Evolutionary conservation across 768 basidiomycete genomes (phyloP).

Genomic region (Russula emetica): DNA sequence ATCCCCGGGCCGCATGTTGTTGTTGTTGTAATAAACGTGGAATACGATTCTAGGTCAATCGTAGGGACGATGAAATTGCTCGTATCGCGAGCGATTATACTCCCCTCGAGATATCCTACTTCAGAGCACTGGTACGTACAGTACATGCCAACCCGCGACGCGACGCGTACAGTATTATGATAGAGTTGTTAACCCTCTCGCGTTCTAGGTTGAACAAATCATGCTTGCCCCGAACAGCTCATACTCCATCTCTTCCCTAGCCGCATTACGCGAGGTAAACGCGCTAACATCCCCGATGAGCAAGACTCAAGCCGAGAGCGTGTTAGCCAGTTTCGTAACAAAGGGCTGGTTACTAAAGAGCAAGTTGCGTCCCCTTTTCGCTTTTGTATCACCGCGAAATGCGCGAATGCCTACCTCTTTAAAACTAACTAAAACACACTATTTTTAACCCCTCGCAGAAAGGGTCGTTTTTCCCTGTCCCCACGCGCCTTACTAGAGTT

Average conservation of each 20-base stretch:
- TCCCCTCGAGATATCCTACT: constrained; percentile 74
- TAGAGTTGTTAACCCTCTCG: not conserved
- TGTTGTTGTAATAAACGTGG: too few species aligned
- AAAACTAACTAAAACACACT: not conserved
- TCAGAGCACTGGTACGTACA: constrained; percentile 64
- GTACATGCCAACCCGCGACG: not conserved
- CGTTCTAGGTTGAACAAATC: constrained; percentile 79
- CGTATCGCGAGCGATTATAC: constrained; percentile 83
- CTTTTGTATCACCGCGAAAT: not conserved
- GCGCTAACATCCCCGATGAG: constrained; percentile 55
- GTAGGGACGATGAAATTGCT: constrained; percentile 74
- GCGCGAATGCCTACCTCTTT: not conserved
- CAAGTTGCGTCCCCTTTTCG: constrained; percentile 50
- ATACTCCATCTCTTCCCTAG: constrained; percentile 72
- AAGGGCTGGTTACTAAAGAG: constrained; percentile 74
- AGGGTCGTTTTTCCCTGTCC: constrained; percentile 73
- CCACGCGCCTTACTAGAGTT: constrained; percentile 74
- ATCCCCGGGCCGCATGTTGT: not conserved
- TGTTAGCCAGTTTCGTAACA: constrained; percentile 78
- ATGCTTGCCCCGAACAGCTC: constrained; percentile 72
- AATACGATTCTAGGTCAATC: constrained; percentile 58
- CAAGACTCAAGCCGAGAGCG: constrained; percentile 67
- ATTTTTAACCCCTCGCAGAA: constrained; percentile 9
- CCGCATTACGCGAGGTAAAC: constrained; percentile 67
- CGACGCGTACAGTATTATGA: too few species aligned